Evolutionary conservation across 176 grass and related monocot species (phyloP).

Genomic region (Themeda triandra): DNA sequence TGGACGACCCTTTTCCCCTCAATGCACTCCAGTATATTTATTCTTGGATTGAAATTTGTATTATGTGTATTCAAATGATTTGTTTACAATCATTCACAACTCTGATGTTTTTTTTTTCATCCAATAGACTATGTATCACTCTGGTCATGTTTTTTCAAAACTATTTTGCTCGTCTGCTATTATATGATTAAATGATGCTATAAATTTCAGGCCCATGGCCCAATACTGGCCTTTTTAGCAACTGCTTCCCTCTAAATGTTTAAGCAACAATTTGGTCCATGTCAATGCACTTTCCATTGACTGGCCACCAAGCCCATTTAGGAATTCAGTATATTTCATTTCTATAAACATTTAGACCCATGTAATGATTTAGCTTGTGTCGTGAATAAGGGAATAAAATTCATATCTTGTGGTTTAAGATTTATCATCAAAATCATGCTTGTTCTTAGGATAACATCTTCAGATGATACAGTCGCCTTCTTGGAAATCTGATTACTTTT

Average conservation of each 20-base stretch:
- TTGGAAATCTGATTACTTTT: background rate
- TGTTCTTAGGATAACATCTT: constrained; percentile 15
- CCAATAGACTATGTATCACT: background rate
- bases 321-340: background rate
- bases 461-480: background rate
- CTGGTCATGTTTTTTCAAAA: background rate
- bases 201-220: constrained; percentile 32
- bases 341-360: background rate
- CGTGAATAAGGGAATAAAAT: background rate
- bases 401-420: constrained; percentile 1
- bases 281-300: constrained; percentile 4
- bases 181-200: background rate
- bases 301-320: constrained; percentile 1
- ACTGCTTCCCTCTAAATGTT: constrained; percentile 16
- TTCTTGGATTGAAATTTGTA: background rate
- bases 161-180: background rate
- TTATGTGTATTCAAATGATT: background rate
- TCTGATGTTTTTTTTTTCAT: background rate
- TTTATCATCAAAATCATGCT: background rate
- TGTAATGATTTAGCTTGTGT: constrained; percentile 16
- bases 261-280: background rate
- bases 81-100: background rate
- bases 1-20: background rate
- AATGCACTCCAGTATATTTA: background rate
- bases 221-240: constrained; percentile 9